Conservation (phyloP, 1,139 yeast genomes). For the Saccharomyces hybrid region DNA sequence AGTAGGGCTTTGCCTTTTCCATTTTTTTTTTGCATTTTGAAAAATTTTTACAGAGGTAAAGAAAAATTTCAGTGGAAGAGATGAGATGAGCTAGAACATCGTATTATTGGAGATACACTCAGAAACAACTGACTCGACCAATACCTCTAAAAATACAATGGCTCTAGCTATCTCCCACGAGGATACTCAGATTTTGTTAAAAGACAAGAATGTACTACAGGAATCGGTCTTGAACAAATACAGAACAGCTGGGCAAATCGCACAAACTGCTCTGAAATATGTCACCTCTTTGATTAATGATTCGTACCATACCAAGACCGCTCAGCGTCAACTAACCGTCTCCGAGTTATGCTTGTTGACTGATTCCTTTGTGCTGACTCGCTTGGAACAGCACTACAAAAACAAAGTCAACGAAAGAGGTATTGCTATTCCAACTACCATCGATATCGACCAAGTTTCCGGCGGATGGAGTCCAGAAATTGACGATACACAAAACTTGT, state of each 20-base stretch:
- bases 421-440: constrained; percentile 81
- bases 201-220: constrained; percentile 61
- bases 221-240: constrained; percentile 67
- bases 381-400: constrained; percentile 49
- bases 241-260: constrained; percentile 80
- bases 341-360: constrained; percentile 78
- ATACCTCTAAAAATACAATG: constrained; percentile 33
- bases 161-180: constrained; percentile 61
- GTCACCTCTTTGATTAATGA: constrained; percentile 60
- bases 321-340: constrained; percentile 43
- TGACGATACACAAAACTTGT: constrained; percentile 44
- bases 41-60: constrained; percentile 2
- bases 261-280: constrained; percentile 77
- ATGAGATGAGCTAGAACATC: constrained; percentile 2
- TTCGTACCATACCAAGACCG: constrained; percentile 46
- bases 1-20: background rate
- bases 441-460: constrained; percentile 74
- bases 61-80: constrained; percentile 4
- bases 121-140: constrained; percentile 10
- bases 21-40: background rate
- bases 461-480: constrained; percentile 82
- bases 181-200: constrained; percentile 66
- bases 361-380: constrained; percentile 59
- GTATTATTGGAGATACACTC: constrained; percentile 2
- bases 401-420: constrained; percentile 69